These are phyloP conservation scores for Scenedesmus sp. DNA, from an alignment of 163 green algal species.

Conservation along the genomic window DNA sequence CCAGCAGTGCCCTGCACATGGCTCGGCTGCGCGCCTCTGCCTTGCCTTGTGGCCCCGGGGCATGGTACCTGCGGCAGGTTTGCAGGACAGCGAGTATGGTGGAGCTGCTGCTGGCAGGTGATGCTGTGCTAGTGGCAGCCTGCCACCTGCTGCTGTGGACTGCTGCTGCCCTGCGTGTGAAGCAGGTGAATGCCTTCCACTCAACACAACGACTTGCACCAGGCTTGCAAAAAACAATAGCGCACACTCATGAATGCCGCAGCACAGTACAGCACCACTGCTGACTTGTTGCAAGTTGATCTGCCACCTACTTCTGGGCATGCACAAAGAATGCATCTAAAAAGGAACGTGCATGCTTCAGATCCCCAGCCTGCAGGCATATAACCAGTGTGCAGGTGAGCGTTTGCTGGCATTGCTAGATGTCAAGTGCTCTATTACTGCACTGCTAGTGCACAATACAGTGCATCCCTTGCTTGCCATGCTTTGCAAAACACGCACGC, in stretches of 20 bases:
- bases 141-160: not conserved
- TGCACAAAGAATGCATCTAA: not conserved
- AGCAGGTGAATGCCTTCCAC: not conserved
- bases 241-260: not conserved
- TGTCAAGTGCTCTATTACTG: not conserved
- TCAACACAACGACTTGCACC: not conserved
- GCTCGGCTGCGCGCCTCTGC: conserved; percentile 63
- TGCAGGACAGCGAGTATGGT: not conserved
- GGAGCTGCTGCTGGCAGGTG: not conserved
- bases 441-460: no score
- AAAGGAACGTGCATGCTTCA: not conserved
- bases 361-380: not conserved
- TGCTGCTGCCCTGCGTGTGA: not conserved
- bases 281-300: not conserved
- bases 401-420: no score
- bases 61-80: not conserved
- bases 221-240: no score
- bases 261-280: not conserved
- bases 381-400: not conserved
- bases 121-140: not conserved
- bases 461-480: not conserved
- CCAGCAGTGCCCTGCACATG: conserved; percentile 65
- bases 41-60: not conserved
- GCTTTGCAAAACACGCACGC: not conserved
- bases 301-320: not conserved